Conservation (phyloP, 257 asterid species). For the Linaria vulgaris region DNA sequence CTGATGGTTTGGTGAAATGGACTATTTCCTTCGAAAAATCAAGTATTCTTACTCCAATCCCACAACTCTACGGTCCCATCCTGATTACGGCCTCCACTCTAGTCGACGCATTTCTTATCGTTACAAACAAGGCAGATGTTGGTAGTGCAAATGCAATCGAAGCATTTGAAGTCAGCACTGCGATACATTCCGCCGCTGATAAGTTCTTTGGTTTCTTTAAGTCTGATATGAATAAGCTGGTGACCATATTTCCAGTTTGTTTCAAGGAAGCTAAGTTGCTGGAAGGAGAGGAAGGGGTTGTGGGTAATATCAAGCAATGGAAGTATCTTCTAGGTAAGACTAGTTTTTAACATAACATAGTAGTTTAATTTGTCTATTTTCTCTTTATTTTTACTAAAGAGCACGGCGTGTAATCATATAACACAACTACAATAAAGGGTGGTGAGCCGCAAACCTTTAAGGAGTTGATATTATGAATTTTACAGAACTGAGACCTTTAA, state of each 20-base stretch:
- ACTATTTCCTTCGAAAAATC: conserved; percentile 25
- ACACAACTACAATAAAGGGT: too few relatives aligned
- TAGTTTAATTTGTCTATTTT: too few relatives aligned
- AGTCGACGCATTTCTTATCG: conserved; percentile 3
- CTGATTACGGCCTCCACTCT: not conserved
- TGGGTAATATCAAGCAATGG: conserved; percentile 34
- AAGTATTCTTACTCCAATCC: not conserved
- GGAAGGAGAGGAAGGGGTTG: conserved; percentile 36
- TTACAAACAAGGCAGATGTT: conserved; percentile 12
- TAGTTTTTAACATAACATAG: not conserved
- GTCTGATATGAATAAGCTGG: conserved; percentile 21
- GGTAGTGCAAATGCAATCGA: conserved; percentile 22
- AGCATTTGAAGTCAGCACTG: conserved; percentile 11
- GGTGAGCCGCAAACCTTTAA: too few relatives aligned
- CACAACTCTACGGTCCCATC: not conserved
- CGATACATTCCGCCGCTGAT: conserved; percentile 28
- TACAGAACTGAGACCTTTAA: too few relatives aligned
- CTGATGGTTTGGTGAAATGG: conserved; percentile 32
- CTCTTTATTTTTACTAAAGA: too few relatives aligned
- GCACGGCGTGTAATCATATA: too few relatives aligned
- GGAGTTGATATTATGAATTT: too few relatives aligned
- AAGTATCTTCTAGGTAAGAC: conserved; percentile 32
- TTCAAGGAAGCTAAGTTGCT: conserved; percentile 25
- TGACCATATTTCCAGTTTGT: conserved; percentile 25
- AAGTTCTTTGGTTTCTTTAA: conserved; percentile 29